Evolutionary conservation across 441 rosid species (phyloP).

Genomic region (Syzygium malaccense): DNA sequence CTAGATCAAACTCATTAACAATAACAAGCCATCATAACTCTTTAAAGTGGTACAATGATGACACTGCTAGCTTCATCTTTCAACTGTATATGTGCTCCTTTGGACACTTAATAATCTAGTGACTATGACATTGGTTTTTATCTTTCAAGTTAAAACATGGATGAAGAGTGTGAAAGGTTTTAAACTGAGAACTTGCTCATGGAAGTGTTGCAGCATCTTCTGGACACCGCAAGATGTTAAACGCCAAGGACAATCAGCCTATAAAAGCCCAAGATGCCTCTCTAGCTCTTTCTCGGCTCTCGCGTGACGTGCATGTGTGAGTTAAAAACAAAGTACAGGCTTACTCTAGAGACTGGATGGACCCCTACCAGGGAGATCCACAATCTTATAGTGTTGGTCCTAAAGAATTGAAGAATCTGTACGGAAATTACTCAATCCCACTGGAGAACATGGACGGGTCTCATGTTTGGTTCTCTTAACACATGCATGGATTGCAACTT

Average conservation of each 20-base stretch:
- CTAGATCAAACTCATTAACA: background rate
- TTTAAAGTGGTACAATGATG: background rate
- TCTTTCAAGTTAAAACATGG: background rate
- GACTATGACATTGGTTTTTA: background rate
- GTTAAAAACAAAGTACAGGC: background rate
- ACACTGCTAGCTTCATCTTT: background rate
- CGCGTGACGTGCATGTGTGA: background rate
- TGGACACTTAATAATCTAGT: background rate
- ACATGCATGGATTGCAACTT: background rate
- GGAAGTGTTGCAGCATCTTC: background rate
- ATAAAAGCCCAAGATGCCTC: background rate
- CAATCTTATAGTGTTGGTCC: background rate
- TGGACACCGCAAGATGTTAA: background rate
- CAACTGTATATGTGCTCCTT: background rate
- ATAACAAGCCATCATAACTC: background rate
- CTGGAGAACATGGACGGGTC: background rate
- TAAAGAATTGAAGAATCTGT: background rate
- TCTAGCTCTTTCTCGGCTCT: background rate
- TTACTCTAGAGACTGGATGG: background rate
- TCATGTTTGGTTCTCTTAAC: background rate
- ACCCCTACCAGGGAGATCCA: background rate
- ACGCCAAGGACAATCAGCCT: background rate
- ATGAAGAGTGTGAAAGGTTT: background rate
- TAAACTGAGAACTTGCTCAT: background rate
- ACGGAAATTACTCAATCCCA: background rate